phyloP scores from a whole-genome alignment of 257 asterid genomes.

The Solanum rostratum region DNA sequence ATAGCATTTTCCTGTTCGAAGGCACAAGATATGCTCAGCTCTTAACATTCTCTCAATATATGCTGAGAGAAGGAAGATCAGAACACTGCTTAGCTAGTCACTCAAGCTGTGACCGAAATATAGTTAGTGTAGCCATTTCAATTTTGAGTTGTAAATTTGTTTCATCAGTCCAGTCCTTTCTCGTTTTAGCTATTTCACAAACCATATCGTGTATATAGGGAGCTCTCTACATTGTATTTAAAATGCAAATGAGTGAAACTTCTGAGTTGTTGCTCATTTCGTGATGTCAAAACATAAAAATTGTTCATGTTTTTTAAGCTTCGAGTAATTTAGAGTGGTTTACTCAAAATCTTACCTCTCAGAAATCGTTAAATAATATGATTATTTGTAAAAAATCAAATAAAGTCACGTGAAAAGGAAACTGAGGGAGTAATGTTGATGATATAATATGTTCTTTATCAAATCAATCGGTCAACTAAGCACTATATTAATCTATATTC shows the following conservation, averaged over 20 bases:
- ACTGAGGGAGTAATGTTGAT: too few relatives aligned
- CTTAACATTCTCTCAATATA: not conserved
- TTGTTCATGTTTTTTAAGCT: too few relatives aligned
- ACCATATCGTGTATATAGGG: not conserved
- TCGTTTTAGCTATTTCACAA: not conserved
- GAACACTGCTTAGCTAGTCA: not conserved
- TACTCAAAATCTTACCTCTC: too few relatives aligned
- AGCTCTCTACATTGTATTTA: not conserved
- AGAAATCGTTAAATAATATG: too few relatives aligned
- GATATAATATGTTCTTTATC: too few relatives aligned
- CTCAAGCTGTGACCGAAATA: not conserved
- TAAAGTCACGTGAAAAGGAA: too few relatives aligned
- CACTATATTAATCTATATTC: too few relatives aligned
- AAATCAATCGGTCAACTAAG: too few relatives aligned
- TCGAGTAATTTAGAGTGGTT: too few relatives aligned
- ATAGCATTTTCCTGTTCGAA: not conserved
- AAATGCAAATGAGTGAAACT: not conserved
- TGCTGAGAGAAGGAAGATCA: not conserved
- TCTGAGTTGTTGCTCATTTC: not conserved
- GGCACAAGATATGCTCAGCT: not conserved
- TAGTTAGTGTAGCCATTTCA: not conserved
- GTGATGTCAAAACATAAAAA: not conserved
- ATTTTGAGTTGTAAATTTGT: not conserved
- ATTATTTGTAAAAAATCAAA: too few relatives aligned
- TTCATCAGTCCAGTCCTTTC: not conserved